Conservation (phyloP, 2,329 filamentous ascomycete genomes). For the Emmonsiellopsis sp. region DNA sequence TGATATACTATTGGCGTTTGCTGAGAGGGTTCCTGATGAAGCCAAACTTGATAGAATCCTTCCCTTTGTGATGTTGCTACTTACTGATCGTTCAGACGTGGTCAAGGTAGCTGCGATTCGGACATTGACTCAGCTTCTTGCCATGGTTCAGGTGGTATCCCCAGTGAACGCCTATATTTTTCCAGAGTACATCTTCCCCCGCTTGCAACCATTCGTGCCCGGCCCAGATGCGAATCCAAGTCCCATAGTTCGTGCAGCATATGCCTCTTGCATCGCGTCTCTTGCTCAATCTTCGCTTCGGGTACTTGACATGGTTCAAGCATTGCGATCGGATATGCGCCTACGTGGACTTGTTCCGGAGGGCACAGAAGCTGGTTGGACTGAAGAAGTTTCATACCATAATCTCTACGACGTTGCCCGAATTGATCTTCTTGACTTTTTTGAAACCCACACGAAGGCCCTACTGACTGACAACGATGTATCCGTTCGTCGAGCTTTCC, state of each 20-base stretch:
- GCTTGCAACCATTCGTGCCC: slow-evolving; percentile 49
- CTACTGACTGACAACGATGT: slow-evolving; percentile 80
- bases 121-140: slow-evolving; percentile 78
- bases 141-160: slow-evolving; percentile 80
- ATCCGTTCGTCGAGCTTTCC: slow-evolving; percentile 78
- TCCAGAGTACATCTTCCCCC: slow-evolving; percentile 55
- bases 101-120: slow-evolving; percentile 80
- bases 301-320: slow-evolving; percentile 86
- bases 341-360: slow-evolving; percentile 69
- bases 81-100: slow-evolving; percentile 72
- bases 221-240: slow-evolving; percentile 47
- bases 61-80: slow-evolving; percentile 74
- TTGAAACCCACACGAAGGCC: slow-evolving; percentile 81
- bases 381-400: slow-evolving; percentile 61
- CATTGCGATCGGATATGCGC: slow-evolving; percentile 72
- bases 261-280: slow-evolving; percentile 84
- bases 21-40: slow-evolving; percentile 85
- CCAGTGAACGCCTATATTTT: slow-evolving; percentile 60
- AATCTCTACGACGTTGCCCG: slow-evolving; percentile 83
- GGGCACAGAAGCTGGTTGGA: slow-evolving; percentile 59
- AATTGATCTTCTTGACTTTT: slow-evolving; percentile 68
- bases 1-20: slow-evolving; percentile 83
- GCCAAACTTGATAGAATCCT: slow-evolving; percentile 89
- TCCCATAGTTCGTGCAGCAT: slow-evolving; percentile 73
- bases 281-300: slow-evolving; percentile 74